These are phyloP conservation scores for Neonothopanus nambi DNA, from an alignment of 1,284 basidiomycete genomes.

Conservation along the genomic window DNA sequence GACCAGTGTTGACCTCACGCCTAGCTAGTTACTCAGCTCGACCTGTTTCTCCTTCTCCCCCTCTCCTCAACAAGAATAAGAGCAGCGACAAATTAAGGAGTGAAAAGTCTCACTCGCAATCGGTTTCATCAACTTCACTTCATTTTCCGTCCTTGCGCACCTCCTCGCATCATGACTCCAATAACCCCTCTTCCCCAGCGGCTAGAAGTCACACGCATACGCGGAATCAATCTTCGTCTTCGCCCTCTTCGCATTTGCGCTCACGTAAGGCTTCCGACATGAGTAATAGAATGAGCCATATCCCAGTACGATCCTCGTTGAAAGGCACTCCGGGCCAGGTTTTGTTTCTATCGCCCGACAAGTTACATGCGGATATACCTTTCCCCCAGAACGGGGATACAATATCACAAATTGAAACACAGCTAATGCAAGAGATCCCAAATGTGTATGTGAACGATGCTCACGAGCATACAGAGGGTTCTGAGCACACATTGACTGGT, in stretches of 20 bases:
- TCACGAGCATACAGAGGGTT: too few relatives aligned
- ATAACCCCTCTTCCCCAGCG: not conserved
- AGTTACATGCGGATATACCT: conserved; percentile 8
- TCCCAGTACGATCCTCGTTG: conserved; percentile 44
- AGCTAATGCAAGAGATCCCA: not conserved
- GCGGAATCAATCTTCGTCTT: not conserved
- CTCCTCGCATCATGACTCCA: not conserved
- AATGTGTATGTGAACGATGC: not conserved
- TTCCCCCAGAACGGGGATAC: too few relatives aligned
- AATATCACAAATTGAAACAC: too few relatives aligned
- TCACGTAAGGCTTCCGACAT: not conserved
- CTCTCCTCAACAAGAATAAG: not conserved
- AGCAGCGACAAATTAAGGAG: not conserved
- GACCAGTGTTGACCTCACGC: not conserved
- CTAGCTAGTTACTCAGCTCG: not conserved
- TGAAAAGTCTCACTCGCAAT: not conserved
- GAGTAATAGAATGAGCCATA: conserved; percentile 28
- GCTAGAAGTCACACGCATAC: not conserved
- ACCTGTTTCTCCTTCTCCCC: conserved; percentile 10
- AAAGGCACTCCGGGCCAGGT: conserved; percentile 23
- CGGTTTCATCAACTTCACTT: too few relatives aligned
- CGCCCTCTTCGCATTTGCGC: not conserved
- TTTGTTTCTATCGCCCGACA: conserved; percentile 13
- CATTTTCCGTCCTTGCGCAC: not conserved
- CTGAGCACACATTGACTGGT: not conserved